Conservation (phyloP, 768 basidiomycete genomes). For the Termitomyces sp. region DNA sequence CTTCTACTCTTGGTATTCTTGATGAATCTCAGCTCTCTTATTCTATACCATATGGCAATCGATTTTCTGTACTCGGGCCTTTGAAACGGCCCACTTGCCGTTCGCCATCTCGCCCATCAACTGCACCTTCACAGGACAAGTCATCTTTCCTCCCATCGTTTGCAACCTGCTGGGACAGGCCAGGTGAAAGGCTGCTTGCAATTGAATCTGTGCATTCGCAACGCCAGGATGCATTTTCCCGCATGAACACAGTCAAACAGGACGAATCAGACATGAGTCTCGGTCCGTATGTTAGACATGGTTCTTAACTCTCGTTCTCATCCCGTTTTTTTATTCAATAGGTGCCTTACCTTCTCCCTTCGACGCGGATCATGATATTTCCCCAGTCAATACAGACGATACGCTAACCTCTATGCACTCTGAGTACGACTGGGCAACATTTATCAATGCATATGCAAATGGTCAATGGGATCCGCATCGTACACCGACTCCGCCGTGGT, state of each 20-base stretch:
- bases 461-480: constrained; percentile 79
- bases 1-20: background rate
- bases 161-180: constrained; percentile 13
- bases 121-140: constrained; percentile 38
- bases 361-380: constrained; percentile 6
- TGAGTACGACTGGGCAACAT: constrained; percentile 64
- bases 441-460: constrained; percentile 68
- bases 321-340: constrained; percentile 2
- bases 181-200: background rate
- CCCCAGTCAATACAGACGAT: background rate
- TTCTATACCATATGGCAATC: background rate
- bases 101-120: constrained; percentile 27
- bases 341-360: constrained; percentile 18
- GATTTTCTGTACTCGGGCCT: background rate
- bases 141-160: constrained; percentile 35
- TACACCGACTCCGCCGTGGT: constrained; percentile 53
- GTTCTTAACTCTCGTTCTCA: background rate
- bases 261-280: constrained; percentile 17
- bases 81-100: constrained; percentile 14
- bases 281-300: constrained; percentile 13
- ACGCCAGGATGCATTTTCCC: constrained; percentile 6
- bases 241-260: constrained; percentile 21
- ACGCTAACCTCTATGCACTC: constrained; percentile 10
- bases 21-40: background rate
- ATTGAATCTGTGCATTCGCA: background rate